These are phyloP conservation scores for Cryomyces minteri DNA, from an alignment of 495 filamentous ascomycete species.

Conservation along the genomic window DNA sequence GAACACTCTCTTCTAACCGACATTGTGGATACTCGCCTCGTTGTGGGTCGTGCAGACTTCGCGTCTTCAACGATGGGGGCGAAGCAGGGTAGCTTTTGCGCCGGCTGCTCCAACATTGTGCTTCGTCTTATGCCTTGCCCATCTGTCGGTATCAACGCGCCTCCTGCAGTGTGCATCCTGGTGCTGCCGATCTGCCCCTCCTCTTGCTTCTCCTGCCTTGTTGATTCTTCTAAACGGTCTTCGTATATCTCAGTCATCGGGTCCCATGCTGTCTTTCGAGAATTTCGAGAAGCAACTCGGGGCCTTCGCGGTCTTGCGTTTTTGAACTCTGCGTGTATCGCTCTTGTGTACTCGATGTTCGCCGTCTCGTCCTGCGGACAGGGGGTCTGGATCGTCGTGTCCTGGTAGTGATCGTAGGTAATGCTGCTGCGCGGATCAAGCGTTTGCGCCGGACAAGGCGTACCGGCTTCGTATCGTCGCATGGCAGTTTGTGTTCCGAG, in stretches of 20 bases:
- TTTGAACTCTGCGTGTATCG: neutral
- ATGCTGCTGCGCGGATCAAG: no score
- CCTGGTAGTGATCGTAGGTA: no score
- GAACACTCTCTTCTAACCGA: neutral
- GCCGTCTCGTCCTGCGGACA: slow-evolving; percentile 3
- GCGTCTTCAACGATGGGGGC: neutral
- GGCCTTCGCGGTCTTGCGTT: slow-evolving; percentile 4
- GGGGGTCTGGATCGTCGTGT: neutral
- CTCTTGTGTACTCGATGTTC: slow-evolving; percentile 10
- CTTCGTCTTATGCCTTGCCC: neutral
- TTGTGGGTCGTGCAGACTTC: neutral
- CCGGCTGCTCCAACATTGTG: slow-evolving; percentile 2
- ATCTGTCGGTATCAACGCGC: slow-evolving; percentile 1
- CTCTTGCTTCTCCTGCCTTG: neutral
- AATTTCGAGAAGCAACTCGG: neutral
- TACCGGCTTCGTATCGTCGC: no score
- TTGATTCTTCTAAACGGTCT: slow-evolving; percentile 5
- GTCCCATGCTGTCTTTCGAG: neutral
- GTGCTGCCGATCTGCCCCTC: neutral
- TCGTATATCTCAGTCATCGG: slow-evolving; percentile 5
- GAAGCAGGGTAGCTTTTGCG: slow-evolving; percentile 4
- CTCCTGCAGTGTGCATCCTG: no score
- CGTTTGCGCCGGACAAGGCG: no score
- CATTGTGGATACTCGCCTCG: neutral
- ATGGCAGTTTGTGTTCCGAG: no score